Evolutionary conservation across 2,329 filamentous ascomycete species (phyloP), one percentile per base, ranked within the genome.

Genomic region (Phaeophleospora eucalypticola): DNA sequence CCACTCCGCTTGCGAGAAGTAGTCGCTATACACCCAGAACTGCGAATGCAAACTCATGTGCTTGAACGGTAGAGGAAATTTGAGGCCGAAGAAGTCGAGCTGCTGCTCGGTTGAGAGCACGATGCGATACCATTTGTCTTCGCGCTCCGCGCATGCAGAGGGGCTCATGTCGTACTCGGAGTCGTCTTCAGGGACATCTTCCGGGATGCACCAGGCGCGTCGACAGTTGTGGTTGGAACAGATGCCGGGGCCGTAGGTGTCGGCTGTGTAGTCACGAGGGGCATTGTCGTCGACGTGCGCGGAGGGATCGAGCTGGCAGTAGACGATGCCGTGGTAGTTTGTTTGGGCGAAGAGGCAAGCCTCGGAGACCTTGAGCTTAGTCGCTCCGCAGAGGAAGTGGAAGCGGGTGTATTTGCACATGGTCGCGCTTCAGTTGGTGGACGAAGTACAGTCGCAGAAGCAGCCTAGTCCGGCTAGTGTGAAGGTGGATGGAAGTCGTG

Each of bases 321-420:
- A 44, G 3, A 35, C 36, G 21, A 44, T 17, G 18, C 52, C 52
- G 16, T 47, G 43, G 12, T 33, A 34, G 27, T 55, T 45, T 3
- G 29, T 43, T 32, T 19, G 18, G 18, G 41, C 45, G 15, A 36
- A 21, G n/a, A 35, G 9, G 45, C 52, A 55, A 21, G 42, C 17
- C 10, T 21, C 4, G 15, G 37, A 21, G 34, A 55, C 47, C 24
- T 53, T 55, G 47, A 50, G 36, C 45, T 53, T 55, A 12, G 35
- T 29, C 29, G 34, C 45, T 36, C 44, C 35, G 43, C 52, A 53
- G 34, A 52, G 37, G 34, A 48, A 53, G 36, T 29, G 33, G 47
- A 55, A 55, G 16, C 27, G 17, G n/a, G 45, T 44, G 37, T 46
- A 51, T 17, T 46, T 48, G 41, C 52, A 53, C 52, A 53, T 53